Percentiles rank a stretch among this genome's conserved stretches.
These are phyloP conservation scores for Sugiyamaella xylanicola DNA, from an alignment of 1,139 yeast species.

Conservation along the genomic window DNA sequence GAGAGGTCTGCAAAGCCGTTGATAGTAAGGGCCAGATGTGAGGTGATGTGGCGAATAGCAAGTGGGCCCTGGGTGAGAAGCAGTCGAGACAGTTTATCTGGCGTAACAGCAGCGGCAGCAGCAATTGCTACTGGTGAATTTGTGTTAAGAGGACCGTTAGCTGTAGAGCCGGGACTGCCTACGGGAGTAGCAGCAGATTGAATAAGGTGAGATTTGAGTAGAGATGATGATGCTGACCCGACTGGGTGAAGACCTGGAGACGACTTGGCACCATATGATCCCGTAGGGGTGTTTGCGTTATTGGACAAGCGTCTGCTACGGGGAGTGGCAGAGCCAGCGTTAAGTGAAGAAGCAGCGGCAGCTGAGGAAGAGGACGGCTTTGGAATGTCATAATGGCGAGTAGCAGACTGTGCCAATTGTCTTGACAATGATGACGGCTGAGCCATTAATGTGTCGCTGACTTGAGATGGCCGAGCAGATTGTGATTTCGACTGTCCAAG, in stretches of 20 bases:
- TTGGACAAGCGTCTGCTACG: slow-evolving; percentile 24
- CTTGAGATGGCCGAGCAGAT: neutral
- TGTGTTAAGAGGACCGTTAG: slow-evolving; percentile 54
- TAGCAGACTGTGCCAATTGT: slow-evolving; percentile 11
- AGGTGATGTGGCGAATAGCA: slow-evolving; percentile 87
- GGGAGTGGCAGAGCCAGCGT: slow-evolving; percentile 10
- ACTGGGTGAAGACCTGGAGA: slow-evolving; percentile 19
- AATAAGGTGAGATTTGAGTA: slow-evolving; percentile 12
- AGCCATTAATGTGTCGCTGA: neutral
- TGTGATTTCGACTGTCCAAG: slow-evolving; percentile 5
- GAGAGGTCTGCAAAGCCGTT: slow-evolving; percentile 79
- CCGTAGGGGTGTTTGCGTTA: slow-evolving; percentile 23
- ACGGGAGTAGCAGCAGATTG: slow-evolving; percentile 15
- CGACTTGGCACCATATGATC: slow-evolving; percentile 23
- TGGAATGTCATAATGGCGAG: slow-evolving; percentile 4
- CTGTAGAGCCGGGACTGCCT: slow-evolving; percentile 6
- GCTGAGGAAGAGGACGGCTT: slow-evolving; percentile 1
- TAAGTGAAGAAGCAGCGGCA: neutral
- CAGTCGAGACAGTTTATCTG: slow-evolving; percentile 70
- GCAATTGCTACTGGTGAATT: slow-evolving; percentile 87
- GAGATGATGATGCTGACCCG: slow-evolving; percentile 15
- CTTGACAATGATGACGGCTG: slow-evolving; percentile 13
- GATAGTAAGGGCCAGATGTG: slow-evolving; percentile 72
- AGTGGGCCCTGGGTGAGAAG: slow-evolving; percentile 78
- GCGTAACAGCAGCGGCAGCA: slow-evolving; percentile 84